Evolutionary conservation across 257 asterid species (phyloP).

Genomic region (Solanum ossicruentum): DNA sequence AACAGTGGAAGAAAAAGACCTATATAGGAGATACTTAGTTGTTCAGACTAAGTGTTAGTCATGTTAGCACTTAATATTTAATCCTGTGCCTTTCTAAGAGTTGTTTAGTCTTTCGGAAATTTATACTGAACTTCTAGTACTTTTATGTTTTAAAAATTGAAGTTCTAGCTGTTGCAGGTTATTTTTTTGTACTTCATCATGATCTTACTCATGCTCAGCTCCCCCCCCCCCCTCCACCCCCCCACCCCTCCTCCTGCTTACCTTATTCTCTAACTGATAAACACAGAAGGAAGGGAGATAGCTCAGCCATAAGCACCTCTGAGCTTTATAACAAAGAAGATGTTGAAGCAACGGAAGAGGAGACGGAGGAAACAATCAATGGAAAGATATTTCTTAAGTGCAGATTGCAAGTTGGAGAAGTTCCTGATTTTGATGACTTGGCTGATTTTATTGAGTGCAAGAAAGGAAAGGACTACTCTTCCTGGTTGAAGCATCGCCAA

Average conservation of each 20-base stretch:
- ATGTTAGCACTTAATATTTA: neutral
- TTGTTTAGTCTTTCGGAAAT: neutral
- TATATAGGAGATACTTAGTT: neutral
- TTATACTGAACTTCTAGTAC: neutral
- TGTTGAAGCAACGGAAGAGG: constrained; percentile 35
- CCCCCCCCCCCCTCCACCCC: neutral
- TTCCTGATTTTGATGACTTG: constrained; percentile 37
- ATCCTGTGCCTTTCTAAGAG: neutral
- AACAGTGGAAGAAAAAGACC: neutral
- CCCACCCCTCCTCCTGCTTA: neutral
- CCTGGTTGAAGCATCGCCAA: constrained; percentile 52
- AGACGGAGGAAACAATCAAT: constrained; percentile 44
- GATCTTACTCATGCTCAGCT: neutral
- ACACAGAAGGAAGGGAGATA: neutral
- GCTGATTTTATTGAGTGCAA: constrained; percentile 56
- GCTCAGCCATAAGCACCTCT: constrained; percentile 6
- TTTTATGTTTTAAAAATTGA: neutral
- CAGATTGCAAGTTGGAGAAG: constrained; percentile 4
- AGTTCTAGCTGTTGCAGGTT: neutral
- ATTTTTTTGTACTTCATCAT: neutral
- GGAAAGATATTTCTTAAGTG: constrained; percentile 59
- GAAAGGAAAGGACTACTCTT: constrained; percentile 52
- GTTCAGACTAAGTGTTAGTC: neutral
- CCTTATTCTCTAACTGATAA: constrained; percentile 1
- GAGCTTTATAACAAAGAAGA: constrained; percentile 4